phyloP scores from a whole-genome alignment of 2,329 filamentous ascomycete species.

The Westerdykella ornata region DNA sequence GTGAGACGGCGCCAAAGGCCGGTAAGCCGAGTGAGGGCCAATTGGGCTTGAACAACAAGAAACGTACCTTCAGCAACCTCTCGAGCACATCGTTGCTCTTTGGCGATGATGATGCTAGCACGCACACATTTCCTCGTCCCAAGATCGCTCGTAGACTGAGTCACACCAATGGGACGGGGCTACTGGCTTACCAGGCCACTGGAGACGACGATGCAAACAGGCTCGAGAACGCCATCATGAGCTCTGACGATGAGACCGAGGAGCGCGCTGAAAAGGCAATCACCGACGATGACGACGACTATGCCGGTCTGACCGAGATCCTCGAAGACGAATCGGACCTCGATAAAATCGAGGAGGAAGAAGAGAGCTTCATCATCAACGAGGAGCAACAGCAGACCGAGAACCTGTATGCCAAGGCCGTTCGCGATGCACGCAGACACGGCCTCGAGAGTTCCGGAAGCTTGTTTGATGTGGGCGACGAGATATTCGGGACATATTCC shows the following conservation, averaged over 20 bases:
- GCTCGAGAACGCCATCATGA: conserved; percentile 35
- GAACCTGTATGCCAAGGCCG: conserved; percentile 23
- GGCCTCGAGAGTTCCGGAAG: conserved; percentile 31
- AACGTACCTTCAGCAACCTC: conserved; percentile 37
- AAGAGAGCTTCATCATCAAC: conserved; percentile 65
- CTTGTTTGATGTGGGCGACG: background rate
- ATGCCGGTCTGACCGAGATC: conserved; percentile 70
- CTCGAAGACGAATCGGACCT: conserved; percentile 71
- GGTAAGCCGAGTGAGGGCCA: conserved; percentile 26
- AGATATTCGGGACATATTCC: conserved; percentile 23
- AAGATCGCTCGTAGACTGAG: conserved; percentile 35
- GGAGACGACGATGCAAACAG: conserved; percentile 13
- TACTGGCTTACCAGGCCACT: conserved; percentile 32
- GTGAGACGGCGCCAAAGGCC: conserved; percentile 25
- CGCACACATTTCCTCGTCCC: conserved; percentile 32
- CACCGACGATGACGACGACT: conserved; percentile 44
- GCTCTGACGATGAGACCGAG: conserved; percentile 14
- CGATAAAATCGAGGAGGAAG: conserved; percentile 67
- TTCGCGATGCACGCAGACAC: conserved; percentile 30
- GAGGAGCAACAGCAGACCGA: conserved; percentile 27
- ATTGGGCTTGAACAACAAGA: conserved; percentile 26
- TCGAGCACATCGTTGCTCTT: conserved; percentile 35
- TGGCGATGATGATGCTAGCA: conserved; percentile 27
- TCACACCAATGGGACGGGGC: conserved; percentile 26
- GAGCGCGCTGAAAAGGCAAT: conserved; percentile 6